Percentiles rank a stretch among this genome's conserved stretches.
Evolutionary conservation across 2,329 filamentous ascomycete species (phyloP).

Genomic region (Claviceps pusilla): DNA sequence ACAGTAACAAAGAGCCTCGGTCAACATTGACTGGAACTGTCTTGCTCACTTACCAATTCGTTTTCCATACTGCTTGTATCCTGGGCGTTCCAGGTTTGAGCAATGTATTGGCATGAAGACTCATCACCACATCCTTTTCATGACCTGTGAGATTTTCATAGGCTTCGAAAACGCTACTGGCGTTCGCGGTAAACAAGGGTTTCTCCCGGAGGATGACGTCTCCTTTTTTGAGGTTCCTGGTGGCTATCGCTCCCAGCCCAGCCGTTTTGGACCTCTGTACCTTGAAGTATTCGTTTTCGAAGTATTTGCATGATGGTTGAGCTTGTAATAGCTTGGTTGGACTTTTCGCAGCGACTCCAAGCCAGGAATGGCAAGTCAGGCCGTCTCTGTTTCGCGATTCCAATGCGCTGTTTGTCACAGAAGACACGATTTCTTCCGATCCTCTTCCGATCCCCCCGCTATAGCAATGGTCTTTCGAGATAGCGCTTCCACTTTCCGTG

Average conservation of each 20-base stretch:
- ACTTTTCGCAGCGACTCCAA: background rate
- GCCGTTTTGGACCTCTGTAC: slow-evolving; percentile 21
- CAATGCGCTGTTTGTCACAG: background rate
- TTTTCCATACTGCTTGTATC: slow-evolving; percentile 26
- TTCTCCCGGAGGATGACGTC: slow-evolving; percentile 30
- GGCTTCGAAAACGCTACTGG: slow-evolving; percentile 16
- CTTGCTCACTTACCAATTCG: slow-evolving; percentile 28
- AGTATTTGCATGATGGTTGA: slow-evolving; percentile 5
- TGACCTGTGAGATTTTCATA: slow-evolving; percentile 20
- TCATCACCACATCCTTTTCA: slow-evolving; percentile 19
- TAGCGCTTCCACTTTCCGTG: background rate
- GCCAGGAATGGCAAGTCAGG: background rate
- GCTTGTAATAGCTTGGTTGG: too few species aligned
- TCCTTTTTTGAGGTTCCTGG: slow-evolving; percentile 19
- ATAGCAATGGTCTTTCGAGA: background rate
- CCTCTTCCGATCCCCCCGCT: background rate
- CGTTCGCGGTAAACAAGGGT: slow-evolving; percentile 24
- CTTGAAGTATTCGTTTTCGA: slow-evolving; percentile 24
- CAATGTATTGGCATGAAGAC: slow-evolving; percentile 22
- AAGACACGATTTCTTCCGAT: background rate
- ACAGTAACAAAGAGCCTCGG: background rate
- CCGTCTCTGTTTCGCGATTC: background rate
- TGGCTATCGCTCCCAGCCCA: slow-evolving; percentile 30
- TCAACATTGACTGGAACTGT: background rate
- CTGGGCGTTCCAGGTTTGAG: slow-evolving; percentile 14